Conservation (phyloP, 208 protist genomes). For the Herpetomonas tarakana region DNA sequence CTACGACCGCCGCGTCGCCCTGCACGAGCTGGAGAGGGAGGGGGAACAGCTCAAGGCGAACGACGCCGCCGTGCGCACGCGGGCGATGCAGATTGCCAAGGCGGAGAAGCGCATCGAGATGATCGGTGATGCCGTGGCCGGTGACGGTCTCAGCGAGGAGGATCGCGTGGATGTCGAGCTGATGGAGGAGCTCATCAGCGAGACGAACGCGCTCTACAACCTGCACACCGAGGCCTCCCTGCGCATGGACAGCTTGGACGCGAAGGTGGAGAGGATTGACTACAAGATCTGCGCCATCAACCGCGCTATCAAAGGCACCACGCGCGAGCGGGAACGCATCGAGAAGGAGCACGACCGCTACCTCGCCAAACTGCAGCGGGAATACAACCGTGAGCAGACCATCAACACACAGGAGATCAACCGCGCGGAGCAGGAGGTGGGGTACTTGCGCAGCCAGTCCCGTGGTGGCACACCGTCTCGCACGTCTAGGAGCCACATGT, state of each 20-base stretch:
- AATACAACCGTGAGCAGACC: slow-evolving; percentile 41
- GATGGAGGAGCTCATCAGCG: slow-evolving; percentile 46
- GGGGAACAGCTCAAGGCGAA: slow-evolving; percentile 51
- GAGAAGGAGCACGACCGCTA: slow-evolving; percentile 57
- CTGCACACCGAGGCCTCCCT: slow-evolving; percentile 37
- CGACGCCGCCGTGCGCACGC: slow-evolving; percentile 53
- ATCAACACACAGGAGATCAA: slow-evolving; percentile 44
- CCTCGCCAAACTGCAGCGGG: slow-evolving; percentile 39
- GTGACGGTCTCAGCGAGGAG: slow-evolving; percentile 38
- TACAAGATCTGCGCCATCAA: slow-evolving; percentile 42
- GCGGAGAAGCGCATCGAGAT: slow-evolving; percentile 71
- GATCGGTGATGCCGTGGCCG: slow-evolving; percentile 62
- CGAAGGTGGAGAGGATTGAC: slow-evolving; percentile 58
- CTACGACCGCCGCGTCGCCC: slow-evolving; percentile 55
- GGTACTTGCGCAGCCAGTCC: slow-evolving; percentile 9
- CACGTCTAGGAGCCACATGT: not conserved
- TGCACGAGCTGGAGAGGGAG: slow-evolving; percentile 49
- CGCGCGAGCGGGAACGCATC: slow-evolving; percentile 46
- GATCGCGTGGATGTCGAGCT: slow-evolving; percentile 70
- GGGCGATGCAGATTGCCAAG: slow-evolving; percentile 70
- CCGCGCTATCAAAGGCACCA: slow-evolving; percentile 44
- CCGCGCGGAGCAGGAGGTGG: slow-evolving; percentile 46
- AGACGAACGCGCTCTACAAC: slow-evolving; percentile 55
- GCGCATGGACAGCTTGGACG: slow-evolving; percentile 54
- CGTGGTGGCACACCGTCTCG: slow-evolving; percentile 7